Conservation (phyloP, 495 filamentous ascomycete genomes). For the Aspergillus cristatus region DNA sequence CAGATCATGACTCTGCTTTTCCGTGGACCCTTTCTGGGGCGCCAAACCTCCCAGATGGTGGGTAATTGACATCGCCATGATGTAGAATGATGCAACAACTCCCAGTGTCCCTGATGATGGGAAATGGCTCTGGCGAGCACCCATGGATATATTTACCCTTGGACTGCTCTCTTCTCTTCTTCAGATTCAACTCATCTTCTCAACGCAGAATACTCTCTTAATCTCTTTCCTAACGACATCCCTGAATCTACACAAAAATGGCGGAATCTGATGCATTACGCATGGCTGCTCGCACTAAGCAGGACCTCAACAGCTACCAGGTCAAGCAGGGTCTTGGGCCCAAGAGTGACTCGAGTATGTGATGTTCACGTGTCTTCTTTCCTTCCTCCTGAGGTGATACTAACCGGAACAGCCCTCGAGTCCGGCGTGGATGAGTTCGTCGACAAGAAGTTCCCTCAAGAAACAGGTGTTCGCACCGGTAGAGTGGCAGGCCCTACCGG, state of each 20-base stretch:
- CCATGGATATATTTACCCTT: background rate
- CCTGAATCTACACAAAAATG: slow-evolving; percentile 15
- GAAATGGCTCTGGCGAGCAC: background rate
- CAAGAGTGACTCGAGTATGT: slow-evolving; percentile 40
- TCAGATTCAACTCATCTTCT: background rate
- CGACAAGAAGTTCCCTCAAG: slow-evolving; percentile 31
- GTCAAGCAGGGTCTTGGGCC: slow-evolving; percentile 37
- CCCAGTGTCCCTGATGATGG: background rate
- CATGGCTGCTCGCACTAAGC: slow-evolving; percentile 37
- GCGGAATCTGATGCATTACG: slow-evolving; percentile 28
- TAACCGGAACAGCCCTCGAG: slow-evolving; percentile 30
- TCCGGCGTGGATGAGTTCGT: slow-evolving; percentile 45
- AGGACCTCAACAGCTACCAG: slow-evolving; percentile 44
- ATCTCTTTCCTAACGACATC: no score
- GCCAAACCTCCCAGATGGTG: background rate
- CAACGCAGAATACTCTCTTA: background rate
- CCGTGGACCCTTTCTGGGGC: slow-evolving; percentile 1
- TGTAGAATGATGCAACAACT: slow-evolving; percentile 28
- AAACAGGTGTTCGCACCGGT: slow-evolving; percentile 36
- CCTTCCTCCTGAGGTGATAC: background rate
- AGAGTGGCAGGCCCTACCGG: slow-evolving; percentile 37
- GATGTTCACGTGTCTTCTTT: background rate
- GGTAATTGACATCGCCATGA: slow-evolving; percentile 32
- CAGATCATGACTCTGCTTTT: background rate
- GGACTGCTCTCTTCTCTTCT: background rate